Evolutionary conservation across 2,329 filamentous ascomycete species (phyloP).

Genomic region (Aspergillus luchuensis): DNA sequence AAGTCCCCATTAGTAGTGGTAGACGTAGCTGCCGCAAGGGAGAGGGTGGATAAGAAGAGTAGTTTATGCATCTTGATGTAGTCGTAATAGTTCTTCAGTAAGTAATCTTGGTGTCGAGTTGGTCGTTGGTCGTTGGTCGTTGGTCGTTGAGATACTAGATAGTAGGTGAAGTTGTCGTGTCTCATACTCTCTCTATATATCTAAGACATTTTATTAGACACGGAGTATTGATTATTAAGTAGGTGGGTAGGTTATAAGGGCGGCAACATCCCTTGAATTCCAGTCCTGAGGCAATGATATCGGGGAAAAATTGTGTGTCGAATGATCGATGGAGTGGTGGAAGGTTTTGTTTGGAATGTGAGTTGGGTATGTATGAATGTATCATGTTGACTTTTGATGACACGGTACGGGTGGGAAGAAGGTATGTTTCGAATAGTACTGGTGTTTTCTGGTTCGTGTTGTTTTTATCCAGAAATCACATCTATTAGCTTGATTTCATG

Average conservation of each 20-base stretch:
- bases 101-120: background rate
- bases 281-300: background rate
- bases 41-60: slow-evolving; percentile 1
- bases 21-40: slow-evolving; percentile 11
- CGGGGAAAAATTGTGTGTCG: too few species aligned
- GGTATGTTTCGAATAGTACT: too few species aligned
- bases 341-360: background rate
- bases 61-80: background rate
- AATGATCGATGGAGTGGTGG: background rate
- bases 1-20: background rate
- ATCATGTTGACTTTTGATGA: background rate
- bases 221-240: too few species aligned
- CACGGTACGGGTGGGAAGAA: too few species aligned
- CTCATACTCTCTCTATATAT: too few species aligned
- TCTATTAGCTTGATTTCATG: too few species aligned
- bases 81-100: background rate
- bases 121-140: background rate
- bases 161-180: too few species aligned
- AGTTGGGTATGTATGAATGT: slow-evolving; percentile 4
- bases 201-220: too few species aligned
- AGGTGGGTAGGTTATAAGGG: too few species aligned
- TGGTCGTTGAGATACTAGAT: background rate
- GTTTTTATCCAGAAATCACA: background rate
- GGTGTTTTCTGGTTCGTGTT: background rate
- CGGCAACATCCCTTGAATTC: background rate